A percentile compares a stretch with the other conserved stretches of the same genome.
These are phyloP conservation scores for Colletotrichum truncatum DNA, from an alignment of 2,329 filamentous ascomycete genomes.

Conservation along the genomic window DNA sequence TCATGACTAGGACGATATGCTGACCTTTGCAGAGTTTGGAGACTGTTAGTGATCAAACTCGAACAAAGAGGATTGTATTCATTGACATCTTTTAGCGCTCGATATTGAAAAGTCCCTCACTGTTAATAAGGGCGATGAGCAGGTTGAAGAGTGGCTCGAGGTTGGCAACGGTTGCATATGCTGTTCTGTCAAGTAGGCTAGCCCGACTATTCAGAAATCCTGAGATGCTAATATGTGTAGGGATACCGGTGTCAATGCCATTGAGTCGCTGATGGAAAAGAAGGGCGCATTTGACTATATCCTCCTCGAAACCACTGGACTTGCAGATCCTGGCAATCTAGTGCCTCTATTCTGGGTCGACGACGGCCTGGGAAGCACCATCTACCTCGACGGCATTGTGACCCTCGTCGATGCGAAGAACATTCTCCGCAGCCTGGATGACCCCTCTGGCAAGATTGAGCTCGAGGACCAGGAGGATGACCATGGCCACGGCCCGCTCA, in stretches of 20 bases:
- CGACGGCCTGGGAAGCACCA: constrained; percentile 91
- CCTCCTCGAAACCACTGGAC: constrained; percentile 91
- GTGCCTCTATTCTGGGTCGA: constrained; percentile 98
- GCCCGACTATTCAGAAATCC: neutral
- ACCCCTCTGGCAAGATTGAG: constrained; percentile 65
- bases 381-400: constrained; percentile 96
- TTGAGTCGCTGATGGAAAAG: constrained; percentile 94
- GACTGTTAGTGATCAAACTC: constrained; percentile 66
- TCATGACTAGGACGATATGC: neutral
- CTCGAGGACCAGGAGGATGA: constrained; percentile 42
- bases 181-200: constrained; percentile 86
- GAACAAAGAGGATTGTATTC: neutral
- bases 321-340: constrained; percentile 95
- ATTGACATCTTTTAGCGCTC: constrained; percentile 64
- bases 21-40: constrained; percentile 74
- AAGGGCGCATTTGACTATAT: constrained; percentile 97
- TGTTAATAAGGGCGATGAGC: constrained; percentile 82
- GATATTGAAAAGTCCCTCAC: constrained; percentile 98
- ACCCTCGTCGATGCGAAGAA: constrained; percentile 97
- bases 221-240: constrained; percentile 52
- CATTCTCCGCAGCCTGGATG: constrained; percentile 82
- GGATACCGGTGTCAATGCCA: constrained; percentile 92
- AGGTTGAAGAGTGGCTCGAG: constrained; percentile 94
- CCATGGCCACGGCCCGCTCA: constrained; percentile 69
- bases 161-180: constrained; percentile 97